Conservation (phyloP, 345 rosid genomes). For the Orychophragmus violaceus region DNA sequence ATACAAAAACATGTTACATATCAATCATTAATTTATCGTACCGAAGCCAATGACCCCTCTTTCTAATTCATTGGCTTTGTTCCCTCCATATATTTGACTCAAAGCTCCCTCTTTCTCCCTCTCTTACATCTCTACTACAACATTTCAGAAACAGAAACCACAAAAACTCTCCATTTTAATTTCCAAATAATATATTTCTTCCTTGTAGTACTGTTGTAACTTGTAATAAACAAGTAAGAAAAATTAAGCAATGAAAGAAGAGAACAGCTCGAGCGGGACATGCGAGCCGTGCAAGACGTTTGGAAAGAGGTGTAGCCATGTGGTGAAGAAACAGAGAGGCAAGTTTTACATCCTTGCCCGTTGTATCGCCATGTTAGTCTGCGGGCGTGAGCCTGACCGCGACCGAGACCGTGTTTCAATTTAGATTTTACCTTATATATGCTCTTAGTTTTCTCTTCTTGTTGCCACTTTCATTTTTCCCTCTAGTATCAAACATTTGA, state of each 20-base stretch:
- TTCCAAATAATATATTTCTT: background rate
- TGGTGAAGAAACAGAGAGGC: slow-evolving; percentile 68
- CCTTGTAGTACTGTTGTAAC: background rate
- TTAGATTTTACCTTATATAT: slow-evolving; percentile 2
- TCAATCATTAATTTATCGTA: slow-evolving; percentile 10
- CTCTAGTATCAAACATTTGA: slow-evolving; percentile 11
- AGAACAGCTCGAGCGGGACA: slow-evolving; percentile 13
- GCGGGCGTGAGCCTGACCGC: slow-evolving; percentile 46
- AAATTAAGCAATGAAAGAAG: background rate
- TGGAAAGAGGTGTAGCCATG: slow-evolving; percentile 62
- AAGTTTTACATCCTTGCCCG: slow-evolving; percentile 75
- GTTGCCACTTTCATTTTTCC: background rate
- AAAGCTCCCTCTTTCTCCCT: slow-evolving; percentile 6
- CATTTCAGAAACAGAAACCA: background rate
- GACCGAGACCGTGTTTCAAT: slow-evolving; percentile 1
- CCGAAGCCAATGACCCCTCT: slow-evolving; percentile 13
- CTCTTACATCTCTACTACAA: slow-evolving; percentile 3
- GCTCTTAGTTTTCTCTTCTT: background rate
- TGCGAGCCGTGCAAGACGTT: slow-evolving; percentile 51
- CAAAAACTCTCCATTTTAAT: background rate
- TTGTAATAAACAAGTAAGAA: too few relatives aligned
- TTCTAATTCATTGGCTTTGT: slow-evolving; percentile 1
- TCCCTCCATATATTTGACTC: slow-evolving; percentile 25
- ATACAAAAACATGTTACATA: too few relatives aligned
- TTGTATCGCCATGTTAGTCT: slow-evolving; percentile 70